Base-by-base conservation (phyloP, 2,329 filamentous ascomycete genomes). In the Nannizziopsis arthrosporioides region DNA sequence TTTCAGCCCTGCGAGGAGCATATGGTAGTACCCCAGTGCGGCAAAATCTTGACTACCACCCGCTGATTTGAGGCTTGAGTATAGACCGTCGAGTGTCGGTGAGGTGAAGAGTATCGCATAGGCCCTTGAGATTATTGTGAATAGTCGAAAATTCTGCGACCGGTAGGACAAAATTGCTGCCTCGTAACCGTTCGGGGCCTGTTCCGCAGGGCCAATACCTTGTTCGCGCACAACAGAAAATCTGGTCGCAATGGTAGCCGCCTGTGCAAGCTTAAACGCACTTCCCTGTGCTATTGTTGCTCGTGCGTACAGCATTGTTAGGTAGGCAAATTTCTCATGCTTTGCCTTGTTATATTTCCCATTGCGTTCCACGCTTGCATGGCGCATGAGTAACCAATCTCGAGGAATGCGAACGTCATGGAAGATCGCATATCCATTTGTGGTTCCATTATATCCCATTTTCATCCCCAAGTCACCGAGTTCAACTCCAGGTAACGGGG, bases 391-490 rank as follows among this genome's bases (percentile, higher is more conserved):
- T 53, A 66, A 57, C 36, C 62, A 57, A 18, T 50, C 54, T 34
- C 62, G 53, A 3, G 63, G 63, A 35, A 66, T 60, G 11, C 60
- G 55, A n/a, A 65, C 56, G 19, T 61, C 46, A 22, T 60, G 44
- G 43, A 67, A 65, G 32, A 53, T 53, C 9, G 61, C 55, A 42
- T 61, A 64, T 32, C 63, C 64, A 47, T 65, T 67, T 40, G 64
- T 62, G 4, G 55, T 57, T 30, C 44, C 47, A 41, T 58, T 59
- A 46, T 58, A 59, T 11, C 48, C 51, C 50, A 57, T 54, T 45
- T 60, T 52, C 51, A 44, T 47, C 18, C 61, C 59, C 41, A 61
- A 47, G 17, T 63, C 61, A 42, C 59, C 57, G 10, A 61, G 48
- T 36, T 60, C 57, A 50, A 61, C 53, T 8, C 59, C 58, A 6